Evolutionary conservation across 129 eudicot genomes (phyloP).

Genomic region (Helianthus tuberosus): DNA sequence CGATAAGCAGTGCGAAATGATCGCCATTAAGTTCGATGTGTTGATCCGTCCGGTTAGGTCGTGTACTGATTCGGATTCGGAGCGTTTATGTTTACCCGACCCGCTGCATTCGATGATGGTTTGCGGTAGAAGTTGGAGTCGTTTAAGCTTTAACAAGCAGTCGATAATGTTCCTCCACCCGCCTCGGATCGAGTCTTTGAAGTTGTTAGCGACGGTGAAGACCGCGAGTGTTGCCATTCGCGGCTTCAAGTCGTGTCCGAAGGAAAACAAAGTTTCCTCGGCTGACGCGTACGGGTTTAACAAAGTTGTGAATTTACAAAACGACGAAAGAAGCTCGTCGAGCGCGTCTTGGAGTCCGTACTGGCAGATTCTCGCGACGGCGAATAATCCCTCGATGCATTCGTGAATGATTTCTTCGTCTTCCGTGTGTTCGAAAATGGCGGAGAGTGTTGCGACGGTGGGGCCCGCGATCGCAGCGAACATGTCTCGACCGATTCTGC

Average conservation of each 20-base stretch:
- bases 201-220: conserved; percentile 80
- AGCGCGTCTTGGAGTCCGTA: conserved; percentile 83
- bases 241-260: conserved; percentile 86
- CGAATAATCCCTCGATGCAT: conserved; percentile 72
- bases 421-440: conserved; percentile 82
- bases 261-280: conserved; percentile 85
- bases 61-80: conserved; percentile 33
- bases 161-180: conserved; percentile 94
- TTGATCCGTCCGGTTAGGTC: conserved; percentile 40
- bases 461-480: conserved; percentile 90
- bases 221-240: conserved; percentile 92
- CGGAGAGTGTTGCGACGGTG: conserved; percentile 69
- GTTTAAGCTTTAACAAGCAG: conserved; percentile 77
- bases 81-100: conserved; percentile 29
- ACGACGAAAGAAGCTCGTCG: conserved; percentile 79
- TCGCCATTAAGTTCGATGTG: conserved; percentile 54
- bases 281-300: conserved; percentile 92
- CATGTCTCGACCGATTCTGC: conserved; percentile 83
- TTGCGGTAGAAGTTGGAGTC: conserved; percentile 60
- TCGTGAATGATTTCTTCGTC: conserved; percentile 86
- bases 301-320: conserved; percentile 87
- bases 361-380: conserved; percentile 78
- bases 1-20: conserved; percentile 66
- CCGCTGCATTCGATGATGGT: conserved; percentile 49
- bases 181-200: conserved; percentile 71